Evolutionary conservation across 1,139 yeast genomes (phyloP), one percentile per base, ranked within the genome.

Genomic region (Yamadazyma atlantica): DNA sequence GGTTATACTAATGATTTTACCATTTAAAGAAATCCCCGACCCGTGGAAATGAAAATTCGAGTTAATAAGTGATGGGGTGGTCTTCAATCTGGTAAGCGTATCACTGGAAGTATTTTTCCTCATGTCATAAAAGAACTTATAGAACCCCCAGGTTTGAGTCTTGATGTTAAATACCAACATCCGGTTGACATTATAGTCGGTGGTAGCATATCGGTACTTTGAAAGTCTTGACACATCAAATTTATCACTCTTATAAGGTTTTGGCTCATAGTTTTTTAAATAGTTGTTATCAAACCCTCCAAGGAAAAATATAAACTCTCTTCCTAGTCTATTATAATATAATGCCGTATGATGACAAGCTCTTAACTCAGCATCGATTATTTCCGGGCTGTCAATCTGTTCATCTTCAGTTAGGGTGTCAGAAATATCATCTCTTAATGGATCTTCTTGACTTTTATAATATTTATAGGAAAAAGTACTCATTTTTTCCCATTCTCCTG

Each of bases 61-160:
- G 48, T 69, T 62, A 21, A 50, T 39, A 62, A 62, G 58, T 6
- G 43, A 44, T 1, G 59, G 53, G 34, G 53, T 50, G 7, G 44
- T 36, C 17, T 43, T 41, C n/a, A 69, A 40, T 24, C 47, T 43
- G 3, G 60, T 54, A n/a, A 60, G 40, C 36, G 55, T 58, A 19
- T 44, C 41, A 4, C 55, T 54, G 17, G 54, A 53, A 4, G 57
- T 39, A 12, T 57, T 53, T 35, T 57, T 62, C 28, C 55, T 46
- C 11, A 65, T 44, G 40, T 69, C 72, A 42, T 57, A 62, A 44
- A 57, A 63, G 46, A 59, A 69, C 29, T 62, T 53, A 44, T 62
- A 49, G 43, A 66, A 71, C 32, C 62, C 58, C 75, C 75, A 71
- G 2, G 69, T 66, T 46, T 69, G 75, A 1, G 75, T 66, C 34